phyloP scores from a whole-genome alignment of 495 filamentous ascomycete species.

The Niebla homalea region DNA sequence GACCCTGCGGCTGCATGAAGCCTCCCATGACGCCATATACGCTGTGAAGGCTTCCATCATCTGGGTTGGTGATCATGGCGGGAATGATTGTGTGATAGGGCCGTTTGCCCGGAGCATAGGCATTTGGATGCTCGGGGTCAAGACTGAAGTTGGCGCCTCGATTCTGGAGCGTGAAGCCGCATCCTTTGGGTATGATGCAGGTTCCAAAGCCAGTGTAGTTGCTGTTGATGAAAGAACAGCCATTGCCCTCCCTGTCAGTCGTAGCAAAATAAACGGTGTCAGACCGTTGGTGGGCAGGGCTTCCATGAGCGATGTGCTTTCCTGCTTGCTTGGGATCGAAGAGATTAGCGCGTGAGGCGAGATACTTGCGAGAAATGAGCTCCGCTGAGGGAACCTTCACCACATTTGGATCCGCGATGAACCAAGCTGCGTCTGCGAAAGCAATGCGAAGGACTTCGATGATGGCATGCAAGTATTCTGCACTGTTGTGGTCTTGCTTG shows the following conservation, averaged over 20 bases:
- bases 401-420: conserved; percentile 68
- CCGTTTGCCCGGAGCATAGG: conserved; percentile 64
- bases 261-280: conserved; percentile 93
- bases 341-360: conserved; percentile 52
- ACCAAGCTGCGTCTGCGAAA: conserved; percentile 86
- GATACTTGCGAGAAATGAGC: conserved; percentile 48
- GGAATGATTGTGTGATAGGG: conserved; percentile 99
- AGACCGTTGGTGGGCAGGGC: conserved; percentile 52
- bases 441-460: conserved; percentile 85
- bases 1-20: conserved; percentile 98
- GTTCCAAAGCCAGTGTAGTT: conserved; percentile 89
- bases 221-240: conserved; percentile 91
- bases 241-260: conserved; percentile 72
- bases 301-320: conserved; percentile 46
- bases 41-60: conserved; percentile 58
- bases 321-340: conserved; percentile 49
- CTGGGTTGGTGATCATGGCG: conserved; percentile 66
- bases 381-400: conserved; percentile 48
- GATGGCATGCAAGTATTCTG: conserved; percentile 72
- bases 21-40: conserved; percentile 97
- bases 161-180: conserved; percentile 90
- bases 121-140: conserved; percentile 56
- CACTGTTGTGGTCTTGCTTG: conserved; percentile 57
- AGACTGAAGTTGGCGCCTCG: conserved; percentile 79
- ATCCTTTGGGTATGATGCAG: conserved; percentile 64